These are phyloP conservation scores for Oidiodendron maius DNA, from an alignment of 495 filamentous ascomycete species.

Conservation along the genomic window DNA sequence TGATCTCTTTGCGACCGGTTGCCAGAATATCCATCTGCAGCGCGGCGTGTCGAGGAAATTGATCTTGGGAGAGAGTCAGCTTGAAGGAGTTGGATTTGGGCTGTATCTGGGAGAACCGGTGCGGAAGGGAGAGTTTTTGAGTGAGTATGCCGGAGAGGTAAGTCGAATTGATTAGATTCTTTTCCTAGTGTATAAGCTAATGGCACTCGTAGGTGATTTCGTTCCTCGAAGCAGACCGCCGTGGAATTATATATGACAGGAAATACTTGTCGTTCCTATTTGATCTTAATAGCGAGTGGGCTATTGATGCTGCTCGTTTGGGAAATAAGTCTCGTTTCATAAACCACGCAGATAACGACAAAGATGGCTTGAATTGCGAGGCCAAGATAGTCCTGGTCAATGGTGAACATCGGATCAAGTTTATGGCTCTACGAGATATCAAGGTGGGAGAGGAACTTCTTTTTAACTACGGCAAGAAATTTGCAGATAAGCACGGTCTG, in stretches of 20 bases:
- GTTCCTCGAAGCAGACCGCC: slow-evolving; percentile 55
- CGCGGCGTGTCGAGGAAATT: slow-evolving; percentile 52
- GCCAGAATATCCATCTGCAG: slow-evolving; percentile 59
- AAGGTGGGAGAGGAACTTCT: slow-evolving; percentile 61
- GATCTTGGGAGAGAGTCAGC: slow-evolving; percentile 53
- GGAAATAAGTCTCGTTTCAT: slow-evolving; percentile 59
- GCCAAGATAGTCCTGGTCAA: slow-evolving; percentile 59
- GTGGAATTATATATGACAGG: slow-evolving; percentile 58
- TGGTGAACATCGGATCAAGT: slow-evolving; percentile 60
- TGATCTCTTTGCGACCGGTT: slow-evolving; percentile 40
- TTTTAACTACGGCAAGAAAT: slow-evolving; percentile 37
- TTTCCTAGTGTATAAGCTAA: neutral
- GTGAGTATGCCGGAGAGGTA: slow-evolving; percentile 66
- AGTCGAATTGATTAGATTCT: neutral
- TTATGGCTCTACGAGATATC: slow-evolving; percentile 54
- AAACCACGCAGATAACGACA: slow-evolving; percentile 49
- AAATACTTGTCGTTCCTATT: slow-evolving; percentile 60
- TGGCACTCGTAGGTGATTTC: slow-evolving; percentile 41
- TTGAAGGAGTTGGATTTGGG: slow-evolving; percentile 56
- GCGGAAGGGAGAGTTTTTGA: slow-evolving; percentile 53
- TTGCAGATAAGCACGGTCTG: slow-evolving; percentile 21
- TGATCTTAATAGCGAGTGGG: slow-evolving; percentile 49
- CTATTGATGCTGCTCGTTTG: slow-evolving; percentile 45
- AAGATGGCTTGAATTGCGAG: slow-evolving; percentile 40
- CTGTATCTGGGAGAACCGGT: slow-evolving; percentile 56